Conservation (phyloP, 345 rosid species). For the Rhodamnia rubescens region DNA sequence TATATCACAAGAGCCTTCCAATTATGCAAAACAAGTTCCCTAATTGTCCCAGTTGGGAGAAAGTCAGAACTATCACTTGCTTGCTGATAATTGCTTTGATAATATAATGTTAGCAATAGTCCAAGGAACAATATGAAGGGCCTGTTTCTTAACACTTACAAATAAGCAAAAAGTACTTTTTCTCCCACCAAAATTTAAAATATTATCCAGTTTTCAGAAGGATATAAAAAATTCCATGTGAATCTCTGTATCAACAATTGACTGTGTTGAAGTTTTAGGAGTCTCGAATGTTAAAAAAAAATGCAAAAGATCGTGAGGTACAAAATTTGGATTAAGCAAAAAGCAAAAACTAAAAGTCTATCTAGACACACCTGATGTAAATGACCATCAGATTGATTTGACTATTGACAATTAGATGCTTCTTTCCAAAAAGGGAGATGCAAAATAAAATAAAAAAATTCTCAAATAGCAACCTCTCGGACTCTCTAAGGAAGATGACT, state of each 20-base stretch:
- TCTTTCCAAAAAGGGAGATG: background rate
- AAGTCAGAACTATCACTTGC: background rate
- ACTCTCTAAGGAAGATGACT: background rate
- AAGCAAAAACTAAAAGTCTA: background rate
- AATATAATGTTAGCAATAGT: background rate
- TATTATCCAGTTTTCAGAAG: background rate
- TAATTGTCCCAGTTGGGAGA: background rate
- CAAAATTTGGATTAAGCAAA: background rate
- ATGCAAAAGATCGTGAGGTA: background rate
- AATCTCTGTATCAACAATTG: background rate
- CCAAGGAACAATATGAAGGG: background rate
- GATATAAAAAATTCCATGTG: background rate
- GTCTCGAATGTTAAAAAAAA: background rate
- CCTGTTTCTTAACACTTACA: background rate
- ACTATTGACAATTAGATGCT: background rate
- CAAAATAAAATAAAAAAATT: background rate
- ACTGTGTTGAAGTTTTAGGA: background rate
- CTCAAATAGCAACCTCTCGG: background rate
- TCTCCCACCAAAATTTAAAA: background rate
- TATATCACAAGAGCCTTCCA: too few relatives aligned
- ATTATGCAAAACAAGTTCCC: background rate
- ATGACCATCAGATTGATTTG: background rate
- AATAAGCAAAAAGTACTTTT: background rate
- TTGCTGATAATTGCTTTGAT: background rate
- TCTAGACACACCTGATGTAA: background rate